These are phyloP conservation scores for Chrysanthemum seticuspe DNA, from an alignment of 129 eudicot genomes.

Conservation along the genomic window DNA sequence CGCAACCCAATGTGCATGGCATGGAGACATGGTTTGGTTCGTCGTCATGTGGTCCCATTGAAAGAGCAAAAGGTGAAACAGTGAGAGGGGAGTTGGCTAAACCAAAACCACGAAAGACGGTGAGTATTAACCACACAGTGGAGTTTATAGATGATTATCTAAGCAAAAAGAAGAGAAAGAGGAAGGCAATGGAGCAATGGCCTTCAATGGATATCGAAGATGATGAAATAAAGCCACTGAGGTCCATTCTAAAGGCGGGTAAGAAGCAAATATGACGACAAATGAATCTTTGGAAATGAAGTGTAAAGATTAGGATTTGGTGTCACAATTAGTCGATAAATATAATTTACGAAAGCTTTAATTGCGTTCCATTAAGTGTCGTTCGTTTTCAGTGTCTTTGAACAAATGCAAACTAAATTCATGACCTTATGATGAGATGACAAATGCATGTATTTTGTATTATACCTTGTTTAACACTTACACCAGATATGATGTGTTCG, in stretches of 20 bases:
- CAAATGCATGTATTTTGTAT: no score
- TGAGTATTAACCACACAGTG: conserved; percentile 50
- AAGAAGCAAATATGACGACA: conserved; percentile 23
- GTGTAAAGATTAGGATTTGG: conserved; percentile 15
- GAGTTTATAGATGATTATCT: conserved; percentile 37
- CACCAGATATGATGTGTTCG: no score
- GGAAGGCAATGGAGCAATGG: conserved; percentile 28
- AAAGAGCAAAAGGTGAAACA: not conserved
- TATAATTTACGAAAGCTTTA: no score
- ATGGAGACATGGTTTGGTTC: conserved; percentile 15
- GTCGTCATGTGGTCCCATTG: not conserved
- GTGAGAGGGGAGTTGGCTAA: conserved; percentile 13
- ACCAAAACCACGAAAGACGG: conserved; percentile 41
- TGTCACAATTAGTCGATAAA: not conserved
- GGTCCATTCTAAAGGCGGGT: conserved; percentile 55
- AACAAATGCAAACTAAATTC: no score
- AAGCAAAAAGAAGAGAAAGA: conserved; percentile 38
- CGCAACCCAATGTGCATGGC: conserved; percentile 7
- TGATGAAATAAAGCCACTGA: conserved; percentile 47
- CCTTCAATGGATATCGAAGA: conserved; percentile 36
- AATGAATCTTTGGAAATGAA: conserved; percentile 14
- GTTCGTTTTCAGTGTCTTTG: no score
- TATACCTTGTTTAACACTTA: no score
- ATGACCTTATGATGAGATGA: no score
- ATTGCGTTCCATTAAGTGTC: no score